phyloP scores from a whole-genome alignment of 139 green algal genomes.

The Chlamydomonas sp. region DNA sequence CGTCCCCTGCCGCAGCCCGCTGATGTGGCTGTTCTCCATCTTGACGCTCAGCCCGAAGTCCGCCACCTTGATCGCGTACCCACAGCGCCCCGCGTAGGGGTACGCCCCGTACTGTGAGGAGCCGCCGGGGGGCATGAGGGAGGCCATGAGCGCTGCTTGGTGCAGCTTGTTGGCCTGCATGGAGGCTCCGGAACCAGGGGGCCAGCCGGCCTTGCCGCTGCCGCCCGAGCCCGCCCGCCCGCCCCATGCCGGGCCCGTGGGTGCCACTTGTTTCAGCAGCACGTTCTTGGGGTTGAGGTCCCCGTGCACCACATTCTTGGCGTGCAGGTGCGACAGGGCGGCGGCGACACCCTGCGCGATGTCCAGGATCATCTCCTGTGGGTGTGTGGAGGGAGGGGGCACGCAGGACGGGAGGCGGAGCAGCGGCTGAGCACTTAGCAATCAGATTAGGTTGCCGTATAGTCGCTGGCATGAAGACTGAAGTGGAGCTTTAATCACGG shows the following conservation, averaged over 20 bases:
- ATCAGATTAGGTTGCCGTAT: too few relatives aligned
- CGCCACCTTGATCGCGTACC: slow-evolving; percentile 49
- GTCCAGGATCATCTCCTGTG: slow-evolving; percentile 28
- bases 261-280: slow-evolving; percentile 18
- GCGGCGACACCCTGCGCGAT: slow-evolving; percentile 24
- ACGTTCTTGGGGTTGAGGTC: slow-evolving; percentile 45
- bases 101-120: slow-evolving; percentile 1
- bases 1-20: slow-evolving; percentile 47
- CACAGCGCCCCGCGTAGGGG: slow-evolving; percentile 4
- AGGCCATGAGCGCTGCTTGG: neutral
- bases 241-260: neutral
- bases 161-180: neutral
- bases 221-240: neutral
- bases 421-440: too few relatives aligned
- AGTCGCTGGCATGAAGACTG: too few relatives aligned
- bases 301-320: slow-evolving; percentile 37
- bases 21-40: slow-evolving; percentile 54
- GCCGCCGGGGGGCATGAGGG: too few relatives aligned
- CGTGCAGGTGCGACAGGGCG: slow-evolving; percentile 31
- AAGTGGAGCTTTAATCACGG: too few relatives aligned
- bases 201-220: neutral
- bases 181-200: neutral
- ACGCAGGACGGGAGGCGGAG: too few relatives aligned
- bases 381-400: too few relatives aligned
- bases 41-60: slow-evolving; percentile 61